Percentiles rank a stretch among this genome's conserved stretches.
phyloP scores from a whole-genome alignment of 352 stramenopile species.

The Phytopythium mirpurense region DNA sequence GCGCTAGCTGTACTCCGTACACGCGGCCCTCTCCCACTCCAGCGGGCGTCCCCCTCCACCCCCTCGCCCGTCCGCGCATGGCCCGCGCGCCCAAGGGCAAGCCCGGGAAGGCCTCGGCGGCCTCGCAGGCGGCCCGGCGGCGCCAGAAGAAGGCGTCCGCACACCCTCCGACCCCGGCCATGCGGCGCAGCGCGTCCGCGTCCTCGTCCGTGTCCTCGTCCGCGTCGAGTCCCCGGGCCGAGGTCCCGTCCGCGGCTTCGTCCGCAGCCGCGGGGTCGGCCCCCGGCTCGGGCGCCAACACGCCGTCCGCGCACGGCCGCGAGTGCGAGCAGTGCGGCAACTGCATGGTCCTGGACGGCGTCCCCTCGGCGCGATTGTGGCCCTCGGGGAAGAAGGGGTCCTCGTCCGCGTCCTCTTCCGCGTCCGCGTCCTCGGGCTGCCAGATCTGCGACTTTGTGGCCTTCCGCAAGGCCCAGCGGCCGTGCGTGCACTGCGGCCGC shows the following conservation, averaged over 20 bases:
- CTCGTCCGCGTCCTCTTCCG: constrained; percentile 13
- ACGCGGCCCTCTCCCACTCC: neutral
- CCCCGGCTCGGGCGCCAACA: constrained; percentile 19
- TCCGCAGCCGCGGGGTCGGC: neutral
- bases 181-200: constrained; percentile 11
- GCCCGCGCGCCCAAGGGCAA: constrained; percentile 7
- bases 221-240: constrained; percentile 4
- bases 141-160: constrained; percentile 21
- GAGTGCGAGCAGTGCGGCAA: constrained; percentile 58
- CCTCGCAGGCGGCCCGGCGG: constrained; percentile 17
- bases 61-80: neutral
- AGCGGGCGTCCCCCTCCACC: neutral
- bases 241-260: neutral
- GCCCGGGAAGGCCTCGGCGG: neutral
- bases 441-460: constrained; percentile 82
- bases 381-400: constrained; percentile 35
- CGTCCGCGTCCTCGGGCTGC: constrained; percentile 31
- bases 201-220: constrained; percentile 14
- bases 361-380: constrained; percentile 32
- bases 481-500: constrained; percentile 59
- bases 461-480: constrained; percentile 57
- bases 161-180: neutral
- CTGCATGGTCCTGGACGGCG: constrained; percentile 29
- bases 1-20: neutral
- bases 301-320: constrained; percentile 27